Base-by-base conservation (phyloP, 495 filamentous ascomycete genomes). In the Staphylotrichum longicolle region DNA sequence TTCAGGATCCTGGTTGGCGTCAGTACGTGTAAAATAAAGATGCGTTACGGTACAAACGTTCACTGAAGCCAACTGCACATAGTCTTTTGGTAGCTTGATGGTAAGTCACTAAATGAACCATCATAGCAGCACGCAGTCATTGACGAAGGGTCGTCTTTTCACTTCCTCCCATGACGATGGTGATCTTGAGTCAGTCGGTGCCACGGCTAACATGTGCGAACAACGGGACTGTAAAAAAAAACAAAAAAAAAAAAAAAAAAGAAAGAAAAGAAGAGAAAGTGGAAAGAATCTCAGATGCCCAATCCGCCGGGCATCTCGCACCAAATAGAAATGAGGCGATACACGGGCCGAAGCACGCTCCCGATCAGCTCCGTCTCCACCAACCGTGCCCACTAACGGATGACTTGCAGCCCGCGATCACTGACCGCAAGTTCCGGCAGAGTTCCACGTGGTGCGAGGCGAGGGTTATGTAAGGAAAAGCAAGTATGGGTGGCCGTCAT, bases 331-430 rank as follows among this genome's bases (percentile, higher is more conserved):
- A 62, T 58, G 54, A 63, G 60, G 60, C 54, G 54, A 63, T 58
- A 47, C 39, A 40, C 60, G 54, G 60, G 41, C 47, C 48, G 47
- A 63, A 63, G 60, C 60, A 57, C 40, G 47, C 42, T 50, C 48
- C 39, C 49, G 27, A 39, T 39, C 20, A 27, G 14, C 30, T n/a
- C n/a, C 42, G 47, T 49, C 45, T 50, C 45, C 56, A 51, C 57
- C 40, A 44, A 44, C 32, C 7, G 12, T 51, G 20, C 33, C 57
- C 47, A 60, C 48, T 52, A 60, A 46, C 57, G 20, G 40, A 40
- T 58, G 45, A 58, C 56, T 58, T 58, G 55, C 56, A 58, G 56
- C 45, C n/a, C 35, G 30, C 33, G 12, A 7, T 20, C 14, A 47
- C 11, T 48, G 55, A 40, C 56, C 46, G 46, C 45, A 58, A 49